Base-by-base conservation (phyloP, 2,329 filamentous ascomycete species). In the Akanthomyces lecanii region DNA sequence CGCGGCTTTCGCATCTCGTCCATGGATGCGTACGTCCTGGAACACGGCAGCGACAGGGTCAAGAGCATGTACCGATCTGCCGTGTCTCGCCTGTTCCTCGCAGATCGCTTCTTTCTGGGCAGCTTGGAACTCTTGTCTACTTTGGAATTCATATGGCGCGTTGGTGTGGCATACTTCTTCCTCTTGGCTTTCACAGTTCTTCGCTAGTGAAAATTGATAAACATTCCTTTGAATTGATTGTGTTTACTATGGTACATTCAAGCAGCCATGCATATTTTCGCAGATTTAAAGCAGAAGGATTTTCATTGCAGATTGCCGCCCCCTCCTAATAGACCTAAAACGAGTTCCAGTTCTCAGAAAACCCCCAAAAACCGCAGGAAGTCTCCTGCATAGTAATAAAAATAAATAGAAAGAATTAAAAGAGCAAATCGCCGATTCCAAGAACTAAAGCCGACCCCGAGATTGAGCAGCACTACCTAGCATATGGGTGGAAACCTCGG, bases 401-500 rank as follows among this genome's bases (percentile, higher is more conserved):
- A 25, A 16, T 33, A 18, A 47, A 5, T n/a, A 33, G 3, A 21
- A 28, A 5, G 6, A 51, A 51, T 1, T 21, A 42, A 38, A 48
- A 36, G 16, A 44, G 23, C 16, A 53, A 38, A 23, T 25, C 47
- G 47, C 57, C 57, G 11, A 52, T 52, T 52, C 12, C 57, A 36
- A 61, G 36, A 44, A n/a, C 18, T 33, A 40, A 28, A 61, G 21
- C 7, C 25, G n/a, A 54, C n/a, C 7, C 23, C 4, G 21, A n/a
- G 28, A 10, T 28, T 16, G 7, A 3, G 12, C 14, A 7, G 28
- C 40, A n/a, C 25, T 68, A 77, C 63, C 76, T 72, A 21, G 77
- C 75, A 76, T 96, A 96, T 38, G 92, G 92, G 73, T 96, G 91
- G 76, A 85, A 96, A 3, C 90, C 91, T 33, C 91, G 80, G 75